Conservation (phyloP, 768 basidiomycete species). For the Agrocybe pediades region DNA sequence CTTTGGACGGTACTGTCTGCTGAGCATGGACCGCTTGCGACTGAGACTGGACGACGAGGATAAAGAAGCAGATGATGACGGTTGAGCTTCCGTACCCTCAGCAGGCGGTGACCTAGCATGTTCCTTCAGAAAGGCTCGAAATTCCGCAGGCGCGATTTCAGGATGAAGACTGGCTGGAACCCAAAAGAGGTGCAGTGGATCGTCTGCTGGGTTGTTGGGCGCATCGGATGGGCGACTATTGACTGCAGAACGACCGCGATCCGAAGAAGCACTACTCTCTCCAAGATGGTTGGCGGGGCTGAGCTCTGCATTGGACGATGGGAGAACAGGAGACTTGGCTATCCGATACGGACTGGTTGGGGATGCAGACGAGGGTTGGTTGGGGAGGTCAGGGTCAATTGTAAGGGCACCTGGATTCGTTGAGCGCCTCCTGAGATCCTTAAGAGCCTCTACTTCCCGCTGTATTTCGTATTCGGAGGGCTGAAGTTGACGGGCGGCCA, state of each 20-base stretch:
- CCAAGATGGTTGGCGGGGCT: conserved; percentile 43
- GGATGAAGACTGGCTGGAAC: conserved; percentile 96
- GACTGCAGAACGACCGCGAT: conserved; percentile 17
- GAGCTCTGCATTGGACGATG: conserved; percentile 39
- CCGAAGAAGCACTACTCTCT: conserved; percentile 18
- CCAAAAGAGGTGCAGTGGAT: conserved; percentile 96
- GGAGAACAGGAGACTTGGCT: conserved; percentile 25
- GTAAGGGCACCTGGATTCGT: conserved; percentile 80
- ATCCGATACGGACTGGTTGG: conserved; percentile 58
- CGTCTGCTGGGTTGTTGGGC: conserved; percentile 53
- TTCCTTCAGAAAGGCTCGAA: conserved; percentile 92
- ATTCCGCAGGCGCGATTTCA: conserved; percentile 96
- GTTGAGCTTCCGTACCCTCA: conserved; percentile 29
- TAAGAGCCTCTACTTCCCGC: conserved; percentile 83
- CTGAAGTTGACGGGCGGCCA: conserved; percentile 57
- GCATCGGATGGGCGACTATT: conserved; percentile 26
- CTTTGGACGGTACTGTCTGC: conserved; percentile 86
- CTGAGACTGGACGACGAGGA: conserved; percentile 54
- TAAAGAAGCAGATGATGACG: conserved; percentile 46
- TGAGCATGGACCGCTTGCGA: conserved; percentile 92
- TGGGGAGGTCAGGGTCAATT: conserved; percentile 91
- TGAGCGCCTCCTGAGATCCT: conserved; percentile 84
- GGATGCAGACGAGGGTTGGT: conserved; percentile 60
- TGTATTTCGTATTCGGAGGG: conserved; percentile 85
- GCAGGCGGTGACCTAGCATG: conserved; percentile 72